Evolutionary conservation across 2,329 filamentous ascomycete species (phyloP), one percentile per base, ranked within the genome.

Genomic region (Colletotrichum gigasporum): DNA sequence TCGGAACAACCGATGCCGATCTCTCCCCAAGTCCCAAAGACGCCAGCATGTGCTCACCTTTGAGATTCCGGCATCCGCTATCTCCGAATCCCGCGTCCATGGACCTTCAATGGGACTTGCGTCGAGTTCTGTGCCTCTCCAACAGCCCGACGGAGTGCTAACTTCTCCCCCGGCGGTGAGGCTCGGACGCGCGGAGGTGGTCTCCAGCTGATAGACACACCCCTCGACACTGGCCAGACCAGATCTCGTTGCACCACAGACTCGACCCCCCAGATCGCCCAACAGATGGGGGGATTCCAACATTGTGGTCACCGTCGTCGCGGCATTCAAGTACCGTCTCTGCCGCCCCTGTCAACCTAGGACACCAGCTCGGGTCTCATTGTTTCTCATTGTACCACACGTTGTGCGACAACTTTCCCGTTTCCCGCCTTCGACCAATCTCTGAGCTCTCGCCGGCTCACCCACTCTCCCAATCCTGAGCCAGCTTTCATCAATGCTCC

Each of bases 241-340:
- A 48, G 47, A 61, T 64, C 34, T 53, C 9, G 56, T 48, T 16
- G 47, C 18, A 48, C 39, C 28, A 42, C 20, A 53, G 56, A 64
- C 39, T 64, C 56, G 34, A 48, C 48, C 26, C 4, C 34, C 32
- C 26, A 35, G 26, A 54, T 60, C 34, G 34, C 42, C 34, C 41
- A 61, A 48, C 41, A 9, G 22, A 30, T 54, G 41, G 9, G 14
- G 2, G 26, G 32, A 47, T 16, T 47, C 56, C 48, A 54, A 47
- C 11, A 11, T n/a, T 44, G 35, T 44, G 59, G 44, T 51, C 8
- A 12, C 44, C n/a, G 35, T 30, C 45, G 39, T 52, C 18, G 20
- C 26, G 26, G 35, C 9, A 14, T n/a, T 14, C 7, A 18, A 26
- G 32, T 12, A 10, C n/a, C 22, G 11, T 18, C 11, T 14, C 12